Percentiles rank a stretch among this genome's conserved stretches.
These are phyloP conservation scores for Meyerozyma athensensis DNA, from an alignment of 1,139 yeast species.

Conservation along the genomic window DNA sequence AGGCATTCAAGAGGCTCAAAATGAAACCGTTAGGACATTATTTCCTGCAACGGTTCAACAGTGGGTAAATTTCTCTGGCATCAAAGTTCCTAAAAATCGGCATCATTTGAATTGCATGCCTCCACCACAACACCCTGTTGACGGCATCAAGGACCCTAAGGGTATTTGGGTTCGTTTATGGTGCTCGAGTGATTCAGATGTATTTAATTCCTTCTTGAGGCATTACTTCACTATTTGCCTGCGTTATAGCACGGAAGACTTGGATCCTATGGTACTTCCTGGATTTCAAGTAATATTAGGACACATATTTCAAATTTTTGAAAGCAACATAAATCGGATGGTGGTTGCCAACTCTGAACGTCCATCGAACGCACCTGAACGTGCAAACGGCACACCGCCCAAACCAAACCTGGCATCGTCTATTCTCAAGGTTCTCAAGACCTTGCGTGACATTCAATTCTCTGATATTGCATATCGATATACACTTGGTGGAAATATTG, in stretches of 20 bases:
- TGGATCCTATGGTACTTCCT: constrained; percentile 39
- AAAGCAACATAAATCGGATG: constrained; percentile 31
- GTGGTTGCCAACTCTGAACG: constrained; percentile 9
- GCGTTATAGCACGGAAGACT: constrained; percentile 12
- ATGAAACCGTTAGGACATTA: not conserved
- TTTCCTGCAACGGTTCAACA: constrained; percentile 3
- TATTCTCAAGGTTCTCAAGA: constrained; percentile 38
- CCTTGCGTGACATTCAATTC: constrained; percentile 42
- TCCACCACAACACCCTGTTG: constrained; percentile 53
- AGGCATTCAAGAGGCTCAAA: not conserved
- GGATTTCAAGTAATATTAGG: constrained; percentile 36
- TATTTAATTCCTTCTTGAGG: constrained; percentile 70
- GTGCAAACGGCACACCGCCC: constrained; percentile 4
- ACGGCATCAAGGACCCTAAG: constrained; percentile 53
- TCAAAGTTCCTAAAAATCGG: constrained; percentile 21
- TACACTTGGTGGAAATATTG: constrained; percentile 20
- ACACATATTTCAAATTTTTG: constrained; percentile 35
- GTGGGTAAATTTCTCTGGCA: constrained; percentile 33
- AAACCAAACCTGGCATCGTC: constrained; percentile 5
- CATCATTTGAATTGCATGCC: constrained; percentile 32
- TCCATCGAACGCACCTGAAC: not conserved
- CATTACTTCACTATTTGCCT: constrained; percentile 41
- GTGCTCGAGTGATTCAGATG: constrained; percentile 52
- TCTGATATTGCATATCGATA: constrained; percentile 11
- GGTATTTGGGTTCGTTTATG: constrained; percentile 65